Conservation (phyloP, 805 yeast genomes). For the Clavispora asparagi region DNA sequence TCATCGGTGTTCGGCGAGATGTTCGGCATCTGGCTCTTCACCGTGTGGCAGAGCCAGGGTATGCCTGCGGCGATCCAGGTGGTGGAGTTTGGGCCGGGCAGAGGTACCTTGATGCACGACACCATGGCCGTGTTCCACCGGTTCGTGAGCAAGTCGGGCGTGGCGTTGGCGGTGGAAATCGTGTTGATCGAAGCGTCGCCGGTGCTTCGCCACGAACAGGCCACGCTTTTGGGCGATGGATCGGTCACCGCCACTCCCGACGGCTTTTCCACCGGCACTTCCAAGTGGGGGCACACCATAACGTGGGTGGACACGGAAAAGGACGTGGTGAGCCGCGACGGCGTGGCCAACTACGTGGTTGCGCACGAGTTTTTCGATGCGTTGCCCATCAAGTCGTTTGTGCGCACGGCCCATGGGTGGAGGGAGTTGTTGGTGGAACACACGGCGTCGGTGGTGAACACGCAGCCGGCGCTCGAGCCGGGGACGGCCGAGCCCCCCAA, state of each 20-base stretch:
- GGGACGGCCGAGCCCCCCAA: constrained; percentile 9
- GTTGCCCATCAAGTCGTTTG: constrained; percentile 68
- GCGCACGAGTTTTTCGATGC: constrained; percentile 92
- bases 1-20: constrained; percentile 85
- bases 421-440: constrained; percentile 69
- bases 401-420: constrained; percentile 66
- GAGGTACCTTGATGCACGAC: constrained; percentile 74
- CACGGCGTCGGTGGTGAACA: constrained; percentile 30
- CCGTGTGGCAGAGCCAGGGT: constrained; percentile 54
- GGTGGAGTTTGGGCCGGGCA: constrained; percentile 82
- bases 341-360: constrained; percentile 53
- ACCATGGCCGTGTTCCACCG: constrained; percentile 44
- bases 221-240: constrained; percentile 28
- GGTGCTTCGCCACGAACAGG: constrained; percentile 55
- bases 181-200: constrained; percentile 70
- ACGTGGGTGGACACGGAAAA: constrained; percentile 59
- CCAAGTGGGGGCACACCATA: constrained; percentile 49
- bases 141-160: constrained; percentile 23
- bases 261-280: constrained; percentile 32
- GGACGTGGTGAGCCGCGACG: constrained; percentile 27
- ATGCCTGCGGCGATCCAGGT: constrained; percentile 47
- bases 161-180: constrained; percentile 33
- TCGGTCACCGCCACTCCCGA: constrained; percentile 11
- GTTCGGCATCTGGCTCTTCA: constrained; percentile 67
- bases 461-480: constrained; percentile 23